Evolutionary conservation across 495 filamentous ascomycete genomes (phyloP), one percentile per base, ranked within the genome.

Genomic region (Podospora pseudocomata): DNA sequence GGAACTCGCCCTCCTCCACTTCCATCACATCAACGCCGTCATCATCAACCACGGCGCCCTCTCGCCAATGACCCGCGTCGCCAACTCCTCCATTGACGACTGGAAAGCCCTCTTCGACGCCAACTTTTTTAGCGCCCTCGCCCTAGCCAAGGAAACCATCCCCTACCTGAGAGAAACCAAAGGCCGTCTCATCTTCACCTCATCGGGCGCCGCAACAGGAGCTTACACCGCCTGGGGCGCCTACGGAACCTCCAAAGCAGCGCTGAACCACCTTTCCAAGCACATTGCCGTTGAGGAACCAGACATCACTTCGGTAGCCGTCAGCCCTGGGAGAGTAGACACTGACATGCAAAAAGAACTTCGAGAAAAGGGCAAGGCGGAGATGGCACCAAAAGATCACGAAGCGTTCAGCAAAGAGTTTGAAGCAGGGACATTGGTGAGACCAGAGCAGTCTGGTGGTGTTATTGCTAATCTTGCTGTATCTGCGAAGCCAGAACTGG

Each of bases 271-370:
- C 74, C 82, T 98, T 0, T 86, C 87, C 18, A 73, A 84, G 63
- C 92, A 91, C 19, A 70, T 98, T 26, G 89, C 86, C 1, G 83
- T 82, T 9, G 95, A 99, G 71, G 95, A 97, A 77, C 88, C 91
- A 7, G 84, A 89, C 18, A 86, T 97, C 64, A 90, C 85, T 3
- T 85, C 85, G 7, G 75, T 99, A 3, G 72, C 84, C 2, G 81
- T 99, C 59, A 86, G 90, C 56, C 95, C 95, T 0, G 95, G 95
- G 5, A 89, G 92, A 67, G 88, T 95, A 28, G 91, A 97, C 74
- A 99, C 95, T 2, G 91, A 92, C 55, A 99, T 99, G 95, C 95
- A 97, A 77, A 85, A 86, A 60, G 86, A 90, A 60, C 83, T 99
- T 44, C 83, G 95, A 65, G 89, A 94, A 55, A 82, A 87, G 63